Percentiles rank a stretch among this genome's conserved stretches.
Conservation (phyloP, 2,329 filamentous ascomycete species). For the Xylariomycetidae sp. region DNA sequence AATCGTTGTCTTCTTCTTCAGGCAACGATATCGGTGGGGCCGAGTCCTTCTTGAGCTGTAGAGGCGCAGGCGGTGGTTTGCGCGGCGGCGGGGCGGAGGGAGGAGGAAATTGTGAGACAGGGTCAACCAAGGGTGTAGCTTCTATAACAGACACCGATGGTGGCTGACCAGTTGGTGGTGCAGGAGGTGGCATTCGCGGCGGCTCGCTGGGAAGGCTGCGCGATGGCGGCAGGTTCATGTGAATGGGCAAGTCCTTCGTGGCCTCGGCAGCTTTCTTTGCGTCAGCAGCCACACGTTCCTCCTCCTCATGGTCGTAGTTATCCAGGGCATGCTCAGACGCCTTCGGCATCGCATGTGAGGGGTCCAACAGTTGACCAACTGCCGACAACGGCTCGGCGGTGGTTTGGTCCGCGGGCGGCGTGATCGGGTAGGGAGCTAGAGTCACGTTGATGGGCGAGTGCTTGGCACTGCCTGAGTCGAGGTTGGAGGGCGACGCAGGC, state of each 20-base stretch:
- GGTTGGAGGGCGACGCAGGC: constrained; percentile 40
- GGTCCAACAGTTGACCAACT: constrained; percentile 47
- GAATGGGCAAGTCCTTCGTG: constrained; percentile 43
- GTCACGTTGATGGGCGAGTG: constrained; percentile 54
- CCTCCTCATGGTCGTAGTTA: constrained; percentile 49
- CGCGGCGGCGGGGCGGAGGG: constrained; percentile 57
- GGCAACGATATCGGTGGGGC: constrained; percentile 21
- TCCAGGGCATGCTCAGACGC: constrained; percentile 53
- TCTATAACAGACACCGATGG: constrained; percentile 37
- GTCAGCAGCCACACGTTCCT: constrained; percentile 41
- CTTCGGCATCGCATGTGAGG: constrained; percentile 54
- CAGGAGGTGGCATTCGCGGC: constrained; percentile 47
- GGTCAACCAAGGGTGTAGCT: constrained; percentile 38
- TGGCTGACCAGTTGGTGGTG: constrained; percentile 31
- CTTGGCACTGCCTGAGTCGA: constrained; percentile 45
- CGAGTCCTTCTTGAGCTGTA: constrained; percentile 58
- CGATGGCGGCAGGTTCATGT: constrained; percentile 48
- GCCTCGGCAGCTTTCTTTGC: constrained; percentile 40
- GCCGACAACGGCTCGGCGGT: constrained; percentile 33
- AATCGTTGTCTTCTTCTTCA: constrained; percentile 52
- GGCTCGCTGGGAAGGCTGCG: constrained; percentile 48
- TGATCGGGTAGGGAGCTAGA: constrained; percentile 59
- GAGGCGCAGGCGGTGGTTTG: constrained; percentile 78
- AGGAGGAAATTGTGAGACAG: constrained; percentile 44
- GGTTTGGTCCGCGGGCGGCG: constrained; percentile 50